Base-by-base conservation (phyloP, 148 eudicot genomes). In the Bassia scoparia region DNA sequence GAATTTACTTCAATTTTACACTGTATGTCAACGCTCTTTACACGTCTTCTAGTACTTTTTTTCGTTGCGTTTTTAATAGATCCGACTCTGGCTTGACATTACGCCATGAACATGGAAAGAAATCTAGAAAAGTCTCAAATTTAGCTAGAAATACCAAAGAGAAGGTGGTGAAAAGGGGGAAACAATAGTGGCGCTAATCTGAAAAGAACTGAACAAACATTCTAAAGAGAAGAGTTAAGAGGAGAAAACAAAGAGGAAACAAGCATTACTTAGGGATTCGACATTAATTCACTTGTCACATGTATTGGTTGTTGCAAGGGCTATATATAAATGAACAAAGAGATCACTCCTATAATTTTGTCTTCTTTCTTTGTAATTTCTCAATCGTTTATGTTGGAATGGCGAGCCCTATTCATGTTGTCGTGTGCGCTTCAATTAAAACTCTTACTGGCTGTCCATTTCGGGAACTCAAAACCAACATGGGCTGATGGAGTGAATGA, bases 281-380 rank as follows among this genome's bases (percentile, higher is more conserved):
- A 34, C 23, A 30, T 76, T 11, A 34, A 48, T 60, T 74, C 52
- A 34, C 68, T 60, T 50, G 81, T 70, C 64, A 73, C 77, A 67
- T 61, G 18, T 65, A 0, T 74, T 65, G 54, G 20, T 31, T n/a
- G 6, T 27, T 13, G 37, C 14, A 17, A 20, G 56, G 8, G 24
- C 64, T 71, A 43, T 56, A 55, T 31, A 31, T 24, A 26, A 72
- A 77, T 46, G 63, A 43, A n/a, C n/a, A n/a, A n/a, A n/a, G n/a
- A n/a, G n/a, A 72, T 65, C 66, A 27, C 63, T n/a, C 72, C 76
- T 77, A 72, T 65, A 34, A 41, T 17, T 37, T 68, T 78, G 81
- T 78, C 68, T 43, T 65, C 5, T 26, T 50, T 53, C 48, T 68
- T 29, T 50, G 31, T 60, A 17, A 50, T 73, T 29, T 61, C 48